Conservation (phyloP, 495 filamentous ascomycete genomes). For the Lasiosphaeriaceae sp. region DNA sequence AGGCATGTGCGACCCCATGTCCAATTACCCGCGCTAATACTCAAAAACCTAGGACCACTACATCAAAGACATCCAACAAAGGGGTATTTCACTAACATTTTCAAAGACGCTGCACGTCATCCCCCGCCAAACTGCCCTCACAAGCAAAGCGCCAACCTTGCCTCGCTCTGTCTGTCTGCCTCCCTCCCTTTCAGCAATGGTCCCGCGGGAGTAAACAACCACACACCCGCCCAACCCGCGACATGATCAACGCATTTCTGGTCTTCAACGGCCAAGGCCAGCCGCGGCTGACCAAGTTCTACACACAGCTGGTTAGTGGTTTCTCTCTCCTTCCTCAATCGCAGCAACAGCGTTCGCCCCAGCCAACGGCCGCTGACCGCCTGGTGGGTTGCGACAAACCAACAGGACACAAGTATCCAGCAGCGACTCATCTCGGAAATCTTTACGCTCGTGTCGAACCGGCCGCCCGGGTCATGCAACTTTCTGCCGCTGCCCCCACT, state of each 20-base stretch:
- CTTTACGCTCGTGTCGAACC: constrained; percentile 91
- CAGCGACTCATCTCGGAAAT: constrained; percentile 96
- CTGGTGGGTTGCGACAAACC: not conserved
- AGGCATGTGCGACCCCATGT: not conserved
- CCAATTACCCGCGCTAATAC: not conserved
- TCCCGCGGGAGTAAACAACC: not conserved
- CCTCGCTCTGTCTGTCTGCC: not conserved
- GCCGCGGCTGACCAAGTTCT: constrained; percentile 96
- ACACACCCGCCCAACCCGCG: constrained; percentile 11
- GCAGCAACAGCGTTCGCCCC: not conserved
- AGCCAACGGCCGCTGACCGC: not conserved
- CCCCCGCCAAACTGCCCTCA: not conserved
- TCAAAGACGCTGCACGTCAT: not conserved
- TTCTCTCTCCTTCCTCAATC: constrained; percentile 9
- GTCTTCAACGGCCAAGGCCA: constrained; percentile 99
- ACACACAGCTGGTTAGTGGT: constrained; percentile 81
- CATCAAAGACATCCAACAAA: not conserved
- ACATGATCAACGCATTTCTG: constrained; percentile 97
- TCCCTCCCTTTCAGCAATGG: not conserved
- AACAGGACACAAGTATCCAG: constrained; percentile 87
- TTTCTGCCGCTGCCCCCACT: constrained; percentile 72
- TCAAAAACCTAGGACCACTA: not conserved
- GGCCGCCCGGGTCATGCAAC: constrained; percentile 85
- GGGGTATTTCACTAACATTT: not conserved
- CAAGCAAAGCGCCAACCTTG: not conserved